Base-by-base conservation (phyloP, 1,284 basidiomycete species). In the Irpex rosettiformis region DNA sequence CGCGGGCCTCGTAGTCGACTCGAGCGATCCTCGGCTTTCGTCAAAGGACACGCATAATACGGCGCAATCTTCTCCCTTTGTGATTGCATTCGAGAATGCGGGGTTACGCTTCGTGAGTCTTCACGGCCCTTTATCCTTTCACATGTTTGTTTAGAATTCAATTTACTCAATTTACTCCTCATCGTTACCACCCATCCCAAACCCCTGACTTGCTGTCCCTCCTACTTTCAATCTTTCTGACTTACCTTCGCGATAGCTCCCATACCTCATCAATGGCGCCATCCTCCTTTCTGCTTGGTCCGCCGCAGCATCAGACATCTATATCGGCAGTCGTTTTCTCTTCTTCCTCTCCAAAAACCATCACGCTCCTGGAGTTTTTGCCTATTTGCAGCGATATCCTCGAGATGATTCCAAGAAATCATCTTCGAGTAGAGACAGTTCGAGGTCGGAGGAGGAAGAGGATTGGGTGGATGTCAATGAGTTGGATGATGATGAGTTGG, bases 201-300 rank as follows among this genome's bases (percentile, higher is more conserved):
- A n/a, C n/a, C n/a, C n/a, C n/a, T n/a, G n/a, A n/a, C n/a, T n/a
- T n/a, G n/a, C n/a, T n/a, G n/a, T n/a, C n/a, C n/a, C n/a, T n/a
- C n/a, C n/a, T n/a, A n/a, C n/a, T n/a, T n/a, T n/a, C n/a, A n/a
- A n/a, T n/a, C n/a, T n/a, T n/a, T n/a, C n/a, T n/a, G n/a, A n/a
- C n/a, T n/a, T n/a, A n/a, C n/a, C n/a, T n/a, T n/a, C n/a, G n/a
- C n/a, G n/a, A 13, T 56, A 70, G 69, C 75, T 94, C 3, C 89
- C 91, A 2, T 47, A 66, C 30, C 58, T 76, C 48, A 68, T 79
- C 62, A 78, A 77, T 64, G 77, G 72, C 21, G 67, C 67, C 8
- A 70, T 81, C 29, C 65, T 79, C 29, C 67, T 79, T 3, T 81
- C 78, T 1, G 80, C 80, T n/a, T 81, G 76, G 74, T 82, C 79